A percentile compares a stretch with the other conserved stretches of the same genome.
phyloP scores from a whole-genome alignment of 2,329 filamentous ascomycete genomes.

The Exophiala mesophila region DNA sequence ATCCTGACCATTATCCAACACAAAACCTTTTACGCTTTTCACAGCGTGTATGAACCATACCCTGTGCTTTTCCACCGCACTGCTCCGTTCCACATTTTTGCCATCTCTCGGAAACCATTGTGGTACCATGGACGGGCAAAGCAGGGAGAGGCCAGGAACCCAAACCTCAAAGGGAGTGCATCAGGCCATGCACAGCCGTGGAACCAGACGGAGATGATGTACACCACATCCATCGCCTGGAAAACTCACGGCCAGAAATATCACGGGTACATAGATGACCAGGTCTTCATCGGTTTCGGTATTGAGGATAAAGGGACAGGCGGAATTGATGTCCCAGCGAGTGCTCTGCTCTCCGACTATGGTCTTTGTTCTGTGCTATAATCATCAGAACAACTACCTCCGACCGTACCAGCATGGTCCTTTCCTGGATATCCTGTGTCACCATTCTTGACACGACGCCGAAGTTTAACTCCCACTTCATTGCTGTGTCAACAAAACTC shows the following conservation, averaged over 20 bases:
- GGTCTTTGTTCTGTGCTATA: constrained; percentile 30
- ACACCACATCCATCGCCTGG: constrained; percentile 56
- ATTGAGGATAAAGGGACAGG: constrained; percentile 49
- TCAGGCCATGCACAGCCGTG: constrained; percentile 1
- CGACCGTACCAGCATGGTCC: too few relatives aligned
- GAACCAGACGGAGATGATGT: constrained; percentile 51
- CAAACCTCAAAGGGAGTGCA: background rate
- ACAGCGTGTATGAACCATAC: constrained; percentile 31
- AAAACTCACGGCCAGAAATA: constrained; percentile 45
- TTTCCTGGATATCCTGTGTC: too few relatives aligned
- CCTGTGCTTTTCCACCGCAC: constrained; percentile 21
- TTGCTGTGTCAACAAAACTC: too few relatives aligned
- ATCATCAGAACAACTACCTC: too few relatives aligned
- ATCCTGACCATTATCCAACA: constrained; percentile 53
- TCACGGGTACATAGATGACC: constrained; percentile 54
- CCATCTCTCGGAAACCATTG: constrained; percentile 37
- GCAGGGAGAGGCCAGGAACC: constrained; percentile 7
- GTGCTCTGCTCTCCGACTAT: constrained; percentile 45
- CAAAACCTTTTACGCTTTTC: constrained; percentile 47
- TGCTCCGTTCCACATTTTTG: constrained; percentile 21
- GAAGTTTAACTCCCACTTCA: too few relatives aligned
- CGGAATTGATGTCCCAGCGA: constrained; percentile 49
- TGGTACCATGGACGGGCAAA: constrained; percentile 51
- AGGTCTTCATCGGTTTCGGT: constrained; percentile 52
- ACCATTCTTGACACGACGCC: too few relatives aligned